Percentiles rank a stretch among this genome's conserved stretches.
Evolutionary conservation across 148 eudicot genomes (phyloP).

Genomic region (Linanthus parryae): DNA sequence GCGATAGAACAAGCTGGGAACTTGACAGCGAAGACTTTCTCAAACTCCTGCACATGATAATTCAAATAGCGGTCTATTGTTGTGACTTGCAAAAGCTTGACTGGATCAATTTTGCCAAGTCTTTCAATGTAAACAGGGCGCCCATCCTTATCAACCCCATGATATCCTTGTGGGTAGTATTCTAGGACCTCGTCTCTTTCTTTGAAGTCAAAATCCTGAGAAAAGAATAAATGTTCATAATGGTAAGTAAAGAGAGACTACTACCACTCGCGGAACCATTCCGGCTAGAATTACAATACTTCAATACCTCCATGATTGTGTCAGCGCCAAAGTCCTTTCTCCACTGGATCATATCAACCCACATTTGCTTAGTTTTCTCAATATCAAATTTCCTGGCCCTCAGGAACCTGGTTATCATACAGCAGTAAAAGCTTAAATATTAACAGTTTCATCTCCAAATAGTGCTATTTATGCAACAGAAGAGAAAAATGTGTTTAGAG

Average conservation of each 20-base stretch:
- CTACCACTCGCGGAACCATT: not conserved
- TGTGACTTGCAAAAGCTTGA: slow-evolving; percentile 76
- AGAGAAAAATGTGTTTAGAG: too few species aligned
- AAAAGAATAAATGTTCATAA: not conserved
- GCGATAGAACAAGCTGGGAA: slow-evolving; percentile 87
- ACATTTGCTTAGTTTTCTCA: slow-evolving; percentile 90
- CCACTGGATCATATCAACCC: slow-evolving; percentile 92
- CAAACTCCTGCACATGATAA: slow-evolving; percentile 85
- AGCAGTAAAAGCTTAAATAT: not conserved
- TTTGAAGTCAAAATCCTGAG: slow-evolving; percentile 70
- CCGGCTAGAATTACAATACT: not conserved
- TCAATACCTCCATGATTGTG: slow-evolving; percentile 72
- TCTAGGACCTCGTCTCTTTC: slow-evolving; percentile 63
- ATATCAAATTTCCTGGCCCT: slow-evolving; percentile 92
- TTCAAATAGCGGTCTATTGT: slow-evolving; percentile 70
- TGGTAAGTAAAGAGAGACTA: not conserved
- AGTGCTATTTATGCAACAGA: too few species aligned
- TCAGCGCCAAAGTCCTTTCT: slow-evolving; percentile 82
- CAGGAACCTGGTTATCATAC: slow-evolving; percentile 48
- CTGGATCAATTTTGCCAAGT: slow-evolving; percentile 69
- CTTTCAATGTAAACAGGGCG: slow-evolving; percentile 79
- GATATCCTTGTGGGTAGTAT: slow-evolving; percentile 92
- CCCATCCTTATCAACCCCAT: slow-evolving; percentile 92
- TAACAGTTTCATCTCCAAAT: too few species aligned
- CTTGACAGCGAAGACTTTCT: slow-evolving; percentile 55